Evolutionary conservation across 495 filamentous ascomycete species (phyloP).

Genomic region (Podospora pseudopauciseta): DNA sequence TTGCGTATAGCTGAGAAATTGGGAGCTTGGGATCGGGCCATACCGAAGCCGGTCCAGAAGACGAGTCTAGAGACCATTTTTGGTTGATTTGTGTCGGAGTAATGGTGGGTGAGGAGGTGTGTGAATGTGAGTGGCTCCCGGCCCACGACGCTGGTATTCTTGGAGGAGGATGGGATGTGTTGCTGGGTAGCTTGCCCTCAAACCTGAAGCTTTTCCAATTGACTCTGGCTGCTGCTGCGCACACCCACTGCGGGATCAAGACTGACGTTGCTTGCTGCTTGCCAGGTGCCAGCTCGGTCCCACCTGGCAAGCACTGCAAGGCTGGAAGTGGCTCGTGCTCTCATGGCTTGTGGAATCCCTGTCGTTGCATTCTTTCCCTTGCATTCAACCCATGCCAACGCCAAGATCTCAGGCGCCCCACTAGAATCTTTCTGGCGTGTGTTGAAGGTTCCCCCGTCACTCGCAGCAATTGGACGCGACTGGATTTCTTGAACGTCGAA

Average conservation of each 20-base stretch:
- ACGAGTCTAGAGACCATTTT: constrained; percentile 69
- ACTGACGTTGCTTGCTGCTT: not conserved
- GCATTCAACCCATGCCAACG: constrained; percentile 7
- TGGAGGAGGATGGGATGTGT: not conserved
- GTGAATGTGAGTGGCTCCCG: not conserved
- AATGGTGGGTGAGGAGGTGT: not conserved
- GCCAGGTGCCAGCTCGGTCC: not conserved
- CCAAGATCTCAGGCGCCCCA: constrained; percentile 7
- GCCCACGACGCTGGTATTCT: not conserved
- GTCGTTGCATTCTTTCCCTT: not conserved
- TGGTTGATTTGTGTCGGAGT: not conserved
- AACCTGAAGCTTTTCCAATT: not conserved
- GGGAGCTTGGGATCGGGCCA: not conserved
- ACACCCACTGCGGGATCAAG: not conserved
- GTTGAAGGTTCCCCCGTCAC: not conserved
- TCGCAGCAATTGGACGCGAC: not conserved
- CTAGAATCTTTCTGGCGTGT: constrained; percentile 11
- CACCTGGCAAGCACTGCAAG: not conserved
- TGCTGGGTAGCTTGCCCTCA: not conserved
- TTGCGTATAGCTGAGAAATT: constrained; percentile 1
- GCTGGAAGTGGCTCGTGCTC: not conserved
- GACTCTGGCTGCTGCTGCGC: not conserved
- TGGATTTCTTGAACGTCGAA: not conserved
- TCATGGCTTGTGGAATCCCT: not conserved
- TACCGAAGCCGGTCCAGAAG: constrained; percentile 98